A percentile compares a stretch with the other conserved stretches of the same genome.
These are phyloP conservation scores for Solanum hybrid DNA, from an alignment of 305 asterid genomes.

Conservation along the genomic window DNA sequence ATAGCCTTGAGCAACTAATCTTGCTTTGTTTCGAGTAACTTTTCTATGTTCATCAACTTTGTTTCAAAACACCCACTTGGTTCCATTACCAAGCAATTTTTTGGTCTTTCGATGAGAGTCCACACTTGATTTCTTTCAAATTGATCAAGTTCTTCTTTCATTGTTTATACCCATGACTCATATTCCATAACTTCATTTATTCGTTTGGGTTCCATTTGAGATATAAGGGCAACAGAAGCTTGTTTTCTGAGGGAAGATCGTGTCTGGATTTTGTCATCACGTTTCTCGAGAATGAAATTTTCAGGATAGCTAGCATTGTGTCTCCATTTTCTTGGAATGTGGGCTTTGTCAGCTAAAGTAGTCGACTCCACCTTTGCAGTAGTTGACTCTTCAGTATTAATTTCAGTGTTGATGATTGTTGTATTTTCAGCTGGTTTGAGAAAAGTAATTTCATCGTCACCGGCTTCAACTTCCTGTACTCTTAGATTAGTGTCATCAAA, in stretches of 20 bases:
- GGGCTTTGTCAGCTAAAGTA: fast-evolving
- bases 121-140: neutral
- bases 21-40: no score
- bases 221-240: neutral
- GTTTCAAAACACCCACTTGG: neutral
- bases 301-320: neutral
- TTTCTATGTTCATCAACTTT: no score
- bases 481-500: no score
- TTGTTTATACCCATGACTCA: fast-evolving
- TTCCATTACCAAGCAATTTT: neutral
- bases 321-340: neutral
- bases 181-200: neutral
- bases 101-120: no score
- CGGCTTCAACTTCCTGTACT: neutral
- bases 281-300: no score
- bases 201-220: neutral
- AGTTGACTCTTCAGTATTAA: no score
- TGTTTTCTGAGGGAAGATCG: no score
- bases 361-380: neutral
- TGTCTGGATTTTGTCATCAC: no score
- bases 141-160: neutral
- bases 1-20: neutral
- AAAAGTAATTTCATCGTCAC: no score
- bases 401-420: no score
- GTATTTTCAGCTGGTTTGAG: neutral